Base-by-base conservation (phyloP, 148 eudicot genomes). In the Camellia granthamiana region DNA sequence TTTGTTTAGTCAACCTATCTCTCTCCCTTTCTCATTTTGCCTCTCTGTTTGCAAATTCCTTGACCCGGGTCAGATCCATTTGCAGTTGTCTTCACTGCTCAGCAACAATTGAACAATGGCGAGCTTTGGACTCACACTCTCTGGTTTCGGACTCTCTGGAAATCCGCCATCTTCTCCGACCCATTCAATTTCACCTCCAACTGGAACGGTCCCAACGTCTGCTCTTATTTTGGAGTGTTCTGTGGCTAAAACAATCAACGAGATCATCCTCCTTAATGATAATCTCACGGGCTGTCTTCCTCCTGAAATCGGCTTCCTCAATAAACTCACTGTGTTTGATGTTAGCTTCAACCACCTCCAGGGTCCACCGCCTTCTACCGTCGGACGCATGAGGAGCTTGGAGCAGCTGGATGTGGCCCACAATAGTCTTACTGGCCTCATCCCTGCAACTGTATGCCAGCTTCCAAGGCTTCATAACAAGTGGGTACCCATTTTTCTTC, bases 261-360 rank as follows among this genome's bases (percentile, higher is more conserved):
- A 96, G 83, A 78, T 96, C 49, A 89, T 96, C 10, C 63, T 96
- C 47, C 63, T 85, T 62, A 90, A 96, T 14, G 94, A 96, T n/a
- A 91, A 93, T 54, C 87, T 96, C 5, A 92, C 97, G 0, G 95
- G 97, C 0, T 96, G 99, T 80, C 64, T 96, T 41, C 97, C 99
- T 0, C 56, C 65, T 0, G 82, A 93, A 80, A 81, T 93, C 23
- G 97, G 99, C 1, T 1, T 61, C 65, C 61, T 96, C 30, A 87
- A 83, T 67, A 78, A 89, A 74, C 83, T 88, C 11, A 92, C 97
- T 38, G 99, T 96, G 11, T 96, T 93, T 18, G 98, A 96, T 55
- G 95, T 96, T 0, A 93, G 99, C 80, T 90, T 88, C 64, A 96
- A 96, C 78, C 72, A 79, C 12, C 76, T 96, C 7, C 83, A 87